Percentiles rank a stretch among this genome's conserved stretches.
Evolutionary conservation across 2,329 filamentous ascomycete genomes (phyloP).

Genomic region (Calonectria hongkongensis): DNA sequence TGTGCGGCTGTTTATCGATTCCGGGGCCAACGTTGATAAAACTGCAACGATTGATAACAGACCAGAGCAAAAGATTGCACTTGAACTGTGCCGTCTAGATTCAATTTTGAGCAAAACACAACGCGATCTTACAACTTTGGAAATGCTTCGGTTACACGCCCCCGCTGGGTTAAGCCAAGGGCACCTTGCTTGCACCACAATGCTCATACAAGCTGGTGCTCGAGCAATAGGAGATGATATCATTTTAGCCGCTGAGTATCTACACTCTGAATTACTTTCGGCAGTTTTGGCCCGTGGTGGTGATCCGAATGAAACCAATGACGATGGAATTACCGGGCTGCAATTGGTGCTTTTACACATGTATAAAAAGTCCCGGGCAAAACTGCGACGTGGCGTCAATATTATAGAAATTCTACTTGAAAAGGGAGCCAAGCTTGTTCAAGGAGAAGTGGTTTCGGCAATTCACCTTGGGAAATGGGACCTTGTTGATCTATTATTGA

Average conservation of each 20-base stretch:
- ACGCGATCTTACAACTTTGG: conserved; percentile 1
- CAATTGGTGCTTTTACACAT: neutral
- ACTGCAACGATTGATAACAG: neutral
- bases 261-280: neutral
- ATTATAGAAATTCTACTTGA: neutral
- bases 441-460: conserved; percentile 2
- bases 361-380: neutral
- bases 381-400: neutral
- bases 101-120: neutral
- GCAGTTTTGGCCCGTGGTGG: conserved; percentile 6
- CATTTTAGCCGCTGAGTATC: neutral
- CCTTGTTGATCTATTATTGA: neutral
- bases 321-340: neutral
- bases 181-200: neutral
- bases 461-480: neutral
- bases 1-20: conserved; percentile 12
- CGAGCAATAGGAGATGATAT: conserved; percentile 1
- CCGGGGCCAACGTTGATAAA: neutral
- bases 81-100: neutral
- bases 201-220: conserved; percentile 7
- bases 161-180: neutral
- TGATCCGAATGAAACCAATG: neutral
- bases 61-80: neutral
- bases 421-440: conserved; percentile 17
- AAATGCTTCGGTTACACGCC: neutral